Evolutionary conservation across 768 basidiomycete species (phyloP), one percentile per base, ranked within the genome.

Genomic region (Crassisporium funariophilum): DNA sequence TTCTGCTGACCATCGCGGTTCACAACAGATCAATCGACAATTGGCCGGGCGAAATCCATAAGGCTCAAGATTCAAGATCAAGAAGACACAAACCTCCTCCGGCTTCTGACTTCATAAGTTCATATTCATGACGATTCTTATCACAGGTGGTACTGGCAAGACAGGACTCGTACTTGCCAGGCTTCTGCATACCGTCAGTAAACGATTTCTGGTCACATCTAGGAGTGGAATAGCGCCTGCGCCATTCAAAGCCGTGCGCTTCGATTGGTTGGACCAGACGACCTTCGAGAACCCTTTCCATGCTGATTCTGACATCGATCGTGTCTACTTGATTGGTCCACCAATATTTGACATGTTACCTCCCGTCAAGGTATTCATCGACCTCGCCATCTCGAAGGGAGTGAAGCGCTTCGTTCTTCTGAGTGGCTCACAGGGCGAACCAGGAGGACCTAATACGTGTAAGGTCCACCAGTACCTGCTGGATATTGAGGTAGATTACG

Each of bases 141-240:
- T 69, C 50, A 65, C 53, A 40, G 67, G 68, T 15, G 68, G 66
- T 11, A 67, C 63, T 8, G 69, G 67, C 19, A 66, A 63, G 34
- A 63, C 66, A 15, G 59, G 61, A 4, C 38, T 49, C 9, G 51
- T 41, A 12, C 55, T 68, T 13, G 61, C 65, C 6, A 48, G 53
- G 0, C 55, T 61, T 6, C 46, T 69, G 2, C 37, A 59, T 5
- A 39, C 41, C 4, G 62, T 61, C 2, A 52, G 50, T 12, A 43
- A 60, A 17, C 50, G 55, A 0, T 41, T 65, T 8, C 37, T 69
- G 12, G 33, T 67, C 21, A 52, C 69, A 1, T 57, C 53, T 9
- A 66, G 67, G n/a, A 55, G 49, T 17, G 60, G 59, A 2, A 43
- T 49, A 11, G 60, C 61, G 10, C 62, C 61, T 2, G 45, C 44